These are phyloP conservation scores for maize (Zea mays) DNA, from an alignment of 176 grass and related monocot species.

Conservation along the genomic window Zm-B73-REFERENCE-NAM-5.0 NC_050099.1:10669501-10670000, in stretches of 20 bases:
- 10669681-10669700: no score
- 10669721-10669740: no score
- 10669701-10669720: no score
- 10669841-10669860: not conserved
- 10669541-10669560: not conserved
- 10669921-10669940: slow-evolving; percentile 4
- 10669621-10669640: no score
- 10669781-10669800: not conserved
- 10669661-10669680: no score
- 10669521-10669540: slow-evolving; percentile 1
- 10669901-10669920: slow-evolving; percentile 28
- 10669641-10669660: no score
- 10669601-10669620: no score
- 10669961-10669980: slow-evolving; percentile 21
- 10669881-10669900: slow-evolving; percentile 36
- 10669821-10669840: not conserved
- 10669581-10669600: not conserved
- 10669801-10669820: not conserved
- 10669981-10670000: not conserved
- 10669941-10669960: slow-evolving; percentile 10
- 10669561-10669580: slow-evolving; percentile 13
- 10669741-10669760: no score
- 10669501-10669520: not conserved
- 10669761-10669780: not conserved
- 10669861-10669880: slow-evolving; percentile 13